Percentiles rank a stretch among this genome's conserved stretches.
Conservation (phyloP, 768 basidiomycete genomes). For the Lactarius hatsudake region DNA sequence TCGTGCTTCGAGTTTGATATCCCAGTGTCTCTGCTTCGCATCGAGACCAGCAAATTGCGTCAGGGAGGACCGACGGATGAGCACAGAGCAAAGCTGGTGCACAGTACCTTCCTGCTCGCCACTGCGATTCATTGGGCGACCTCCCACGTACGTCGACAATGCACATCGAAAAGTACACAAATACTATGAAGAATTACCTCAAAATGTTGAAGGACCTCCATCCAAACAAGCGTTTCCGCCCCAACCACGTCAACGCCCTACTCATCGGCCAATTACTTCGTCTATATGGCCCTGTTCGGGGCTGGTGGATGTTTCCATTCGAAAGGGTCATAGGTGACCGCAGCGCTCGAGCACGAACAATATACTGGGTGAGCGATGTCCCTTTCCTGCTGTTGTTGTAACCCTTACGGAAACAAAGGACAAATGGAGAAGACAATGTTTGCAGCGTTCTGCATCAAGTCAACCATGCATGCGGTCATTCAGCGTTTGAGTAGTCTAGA, state of each 20-base stretch:
- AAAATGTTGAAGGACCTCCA: too few species aligned
- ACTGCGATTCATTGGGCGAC: too few species aligned
- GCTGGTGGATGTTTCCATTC: conserved; percentile 39
- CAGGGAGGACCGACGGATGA: not conserved
- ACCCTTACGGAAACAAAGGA: not conserved
- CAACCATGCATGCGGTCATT: too few species aligned
- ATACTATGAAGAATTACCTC: too few species aligned
- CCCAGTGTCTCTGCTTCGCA: not conserved
- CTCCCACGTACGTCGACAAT: too few species aligned
- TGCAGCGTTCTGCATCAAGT: too few species aligned
- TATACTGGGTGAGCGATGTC: conserved; percentile 28
- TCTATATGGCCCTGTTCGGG: conserved; percentile 36
- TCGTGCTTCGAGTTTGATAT: conserved; percentile 7
- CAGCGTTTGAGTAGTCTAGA: too few species aligned
- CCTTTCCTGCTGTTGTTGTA: too few species aligned
- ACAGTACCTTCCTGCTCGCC: not conserved
- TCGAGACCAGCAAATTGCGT: not conserved
- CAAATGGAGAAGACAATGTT: not conserved
- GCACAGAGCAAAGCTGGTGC: not conserved
- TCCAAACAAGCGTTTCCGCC: too few species aligned
- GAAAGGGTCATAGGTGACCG: conserved; percentile 19
- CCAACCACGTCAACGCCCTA: too few species aligned
- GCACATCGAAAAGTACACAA: too few species aligned
- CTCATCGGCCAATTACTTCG: too few species aligned
- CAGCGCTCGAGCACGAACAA: conserved; percentile 30